These are phyloP conservation scores for Ramicandelaber brevisporus DNA, from an alignment of 192 early-diverging fungal genomes.

Conservation along the genomic window DNA sequence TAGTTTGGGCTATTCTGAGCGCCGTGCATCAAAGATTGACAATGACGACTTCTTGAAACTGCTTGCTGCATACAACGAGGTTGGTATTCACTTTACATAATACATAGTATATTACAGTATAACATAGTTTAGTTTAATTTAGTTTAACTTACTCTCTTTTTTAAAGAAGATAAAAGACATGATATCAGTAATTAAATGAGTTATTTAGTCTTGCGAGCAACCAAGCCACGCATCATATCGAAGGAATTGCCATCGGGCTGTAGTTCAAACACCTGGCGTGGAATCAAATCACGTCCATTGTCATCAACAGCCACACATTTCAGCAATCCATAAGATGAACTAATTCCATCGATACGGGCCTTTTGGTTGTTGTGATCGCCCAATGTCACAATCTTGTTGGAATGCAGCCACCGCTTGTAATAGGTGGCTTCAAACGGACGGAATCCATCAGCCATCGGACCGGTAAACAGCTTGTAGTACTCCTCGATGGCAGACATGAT, in stretches of 20 bases:
- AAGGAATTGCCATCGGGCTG: slow-evolving; percentile 96
- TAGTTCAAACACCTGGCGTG: slow-evolving; percentile 29
- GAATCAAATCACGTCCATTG: too few species aligned
- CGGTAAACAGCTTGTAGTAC: slow-evolving; percentile 53
- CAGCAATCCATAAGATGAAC: slow-evolving; percentile 41
- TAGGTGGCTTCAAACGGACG: slow-evolving; percentile 50
- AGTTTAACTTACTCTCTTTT: too few species aligned
- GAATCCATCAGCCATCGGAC: slow-evolving; percentile 31
- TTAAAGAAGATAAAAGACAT: too few species aligned
- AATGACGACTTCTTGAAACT: slow-evolving; percentile 82
- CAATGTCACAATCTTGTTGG: slow-evolving; percentile 35
- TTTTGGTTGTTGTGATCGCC: slow-evolving; percentile 23
- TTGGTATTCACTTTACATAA: slow-evolving; percentile 54
- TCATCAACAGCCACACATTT: slow-evolving; percentile 32
- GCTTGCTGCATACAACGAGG: slow-evolving; percentile 50
- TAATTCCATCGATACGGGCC: slow-evolving; percentile 55
- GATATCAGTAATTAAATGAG: too few species aligned
- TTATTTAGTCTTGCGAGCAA: slow-evolving; percentile 27
- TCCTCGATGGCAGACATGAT: slow-evolving; percentile 47
- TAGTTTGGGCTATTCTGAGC: slow-evolving; percentile 31
- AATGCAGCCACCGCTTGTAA: slow-evolving; percentile 73
- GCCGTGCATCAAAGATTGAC: slow-evolving; percentile 75
- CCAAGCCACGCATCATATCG: slow-evolving; percentile 86
- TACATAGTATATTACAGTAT: slow-evolving; percentile 18
- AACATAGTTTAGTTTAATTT: slow-evolving; percentile 1